Evolutionary conservation across 2,329 filamentous ascomycete genomes (phyloP).

Genomic region (Mariannaea sp.): DNA sequence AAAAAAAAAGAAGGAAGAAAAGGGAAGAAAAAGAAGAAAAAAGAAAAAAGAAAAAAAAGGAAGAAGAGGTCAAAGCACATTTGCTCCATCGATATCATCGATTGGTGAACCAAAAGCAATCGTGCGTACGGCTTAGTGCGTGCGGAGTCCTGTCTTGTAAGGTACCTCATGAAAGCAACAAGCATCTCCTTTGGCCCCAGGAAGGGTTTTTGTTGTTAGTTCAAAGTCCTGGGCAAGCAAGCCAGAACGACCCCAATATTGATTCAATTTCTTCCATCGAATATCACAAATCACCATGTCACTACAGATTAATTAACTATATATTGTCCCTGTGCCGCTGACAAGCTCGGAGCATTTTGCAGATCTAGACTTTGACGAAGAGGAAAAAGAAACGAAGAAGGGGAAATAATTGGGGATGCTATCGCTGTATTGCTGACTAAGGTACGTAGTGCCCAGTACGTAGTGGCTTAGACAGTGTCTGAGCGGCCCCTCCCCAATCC

Average conservation of each 20-base stretch:
- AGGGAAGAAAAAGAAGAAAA: background rate
- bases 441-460: no score
- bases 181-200: background rate
- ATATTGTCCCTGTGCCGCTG: background rate
- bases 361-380: slow-evolving; percentile 17
- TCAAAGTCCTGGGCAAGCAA: no score
- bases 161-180: no score
- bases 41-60: background rate
- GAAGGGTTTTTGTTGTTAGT: no score
- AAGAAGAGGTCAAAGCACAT: slow-evolving; percentile 17
- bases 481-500: background rate
- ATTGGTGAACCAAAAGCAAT: background rate
- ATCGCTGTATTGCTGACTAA: no score
- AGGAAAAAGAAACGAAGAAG: background rate
- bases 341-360: slow-evolving; percentile 21
- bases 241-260: background rate
- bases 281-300: background rate
- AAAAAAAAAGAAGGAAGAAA: background rate
- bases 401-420: no score
- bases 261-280: background rate
- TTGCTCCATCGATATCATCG: background rate
- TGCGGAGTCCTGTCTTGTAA: no score
- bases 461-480: background rate
- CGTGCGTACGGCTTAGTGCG: no score
- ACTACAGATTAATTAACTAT: background rate